A percentile compares a stretch with the other conserved stretches of the same genome.
Evolutionary conservation across 495 filamentous ascomycete genomes (phyloP).

Genomic region (Emericellopsis terricola): DNA sequence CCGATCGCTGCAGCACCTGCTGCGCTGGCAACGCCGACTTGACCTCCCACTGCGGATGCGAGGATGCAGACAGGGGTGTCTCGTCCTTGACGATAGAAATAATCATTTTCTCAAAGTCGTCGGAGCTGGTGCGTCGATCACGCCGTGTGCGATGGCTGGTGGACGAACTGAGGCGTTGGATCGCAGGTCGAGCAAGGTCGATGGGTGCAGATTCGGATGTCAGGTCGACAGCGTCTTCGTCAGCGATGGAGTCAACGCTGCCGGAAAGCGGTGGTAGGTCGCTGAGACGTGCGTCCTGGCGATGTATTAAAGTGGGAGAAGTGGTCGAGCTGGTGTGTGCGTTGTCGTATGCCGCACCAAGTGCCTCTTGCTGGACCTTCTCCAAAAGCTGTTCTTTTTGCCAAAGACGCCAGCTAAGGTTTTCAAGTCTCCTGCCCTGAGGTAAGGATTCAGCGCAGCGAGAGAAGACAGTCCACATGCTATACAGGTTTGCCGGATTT

Average conservation of each 20-base stretch:
- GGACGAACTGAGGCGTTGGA: slow-evolving; percentile 36
- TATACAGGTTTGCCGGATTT: slow-evolving; percentile 83
- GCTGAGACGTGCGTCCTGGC: slow-evolving; percentile 10
- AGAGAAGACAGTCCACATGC: slow-evolving; percentile 97
- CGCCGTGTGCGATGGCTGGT: slow-evolving; percentile 36
- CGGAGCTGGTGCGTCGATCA: slow-evolving; percentile 80
- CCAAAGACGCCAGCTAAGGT: slow-evolving; percentile 92
- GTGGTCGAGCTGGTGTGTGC: slow-evolving; percentile 11
- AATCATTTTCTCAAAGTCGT: slow-evolving; percentile 79
- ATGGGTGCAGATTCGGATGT: slow-evolving; percentile 36
- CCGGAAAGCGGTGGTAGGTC: slow-evolving; percentile 79
- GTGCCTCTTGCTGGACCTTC: slow-evolving; percentile 35
- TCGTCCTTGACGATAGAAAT: slow-evolving; percentile 67
- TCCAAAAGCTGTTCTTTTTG: slow-evolving; percentile 93
- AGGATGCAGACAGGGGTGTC: slow-evolving; percentile 39
- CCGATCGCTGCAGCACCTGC: slow-evolving; percentile 8
- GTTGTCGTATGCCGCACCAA: too few relatives aligned
- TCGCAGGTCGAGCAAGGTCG: slow-evolving; percentile 38
- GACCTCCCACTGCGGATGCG: slow-evolving; percentile 12
- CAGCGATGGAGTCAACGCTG: slow-evolving; percentile 70
- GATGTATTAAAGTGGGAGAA: too few relatives aligned
- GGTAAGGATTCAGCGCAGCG: slow-evolving; percentile 90
- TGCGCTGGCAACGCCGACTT: neutral
- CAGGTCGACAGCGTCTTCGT: slow-evolving; percentile 57
- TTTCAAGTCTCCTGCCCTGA: slow-evolving; percentile 81